Evolutionary conservation across 2,329 filamentous ascomycete species (phyloP), one percentile per base, ranked within the genome.

Genomic region (Phialophora verrucosa): DNA sequence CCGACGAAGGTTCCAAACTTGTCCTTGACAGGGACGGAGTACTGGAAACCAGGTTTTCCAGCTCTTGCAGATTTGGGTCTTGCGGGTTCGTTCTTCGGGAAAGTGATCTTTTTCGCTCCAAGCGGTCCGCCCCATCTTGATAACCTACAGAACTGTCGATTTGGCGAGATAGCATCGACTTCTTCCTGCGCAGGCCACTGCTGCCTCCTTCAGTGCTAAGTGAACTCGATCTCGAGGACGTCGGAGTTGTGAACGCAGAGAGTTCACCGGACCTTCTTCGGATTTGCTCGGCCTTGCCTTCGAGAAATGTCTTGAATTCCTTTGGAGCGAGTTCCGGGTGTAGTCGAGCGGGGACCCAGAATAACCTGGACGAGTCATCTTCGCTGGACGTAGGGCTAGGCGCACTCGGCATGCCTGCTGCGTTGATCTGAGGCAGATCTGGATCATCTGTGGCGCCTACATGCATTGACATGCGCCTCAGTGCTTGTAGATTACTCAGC

Each of bases 271-370:
- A 96, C 73, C 91, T 87, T 71, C 93, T 85, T 76, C 92, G 90
- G 73, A 98, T 96, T 42, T 91, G 90, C 72, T 97, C 91, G 12
- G 97, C 92, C 75, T 93, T 89, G 69, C 93, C 96, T 74, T 99
- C 94, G 1, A 99, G 85, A 72, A 98, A 99, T 0, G 90, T 94
- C 78, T 96, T 97, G 83, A 98, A 99, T 73, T 97, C 95, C 75
- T 91, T 93, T 0, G 95, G 95, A 2, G 95, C 95, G 57, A 99
- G 83, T 78, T 99, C 95, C 0, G 95, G 95, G 74, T 99, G 95
- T 31, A 99, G 85, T 65, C 93, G 88, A 27, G 95, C 95, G 4
- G 95, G 95, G 5, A 99, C 95, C 95, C 95, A 99, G 71, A 98
- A 91, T 66, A 98, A 81, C 69, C 93, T 87, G 1, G 93, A 93